Conservation (phyloP, 176 grass and related monocot genomes). For the Zoysia japonica region DNA sequence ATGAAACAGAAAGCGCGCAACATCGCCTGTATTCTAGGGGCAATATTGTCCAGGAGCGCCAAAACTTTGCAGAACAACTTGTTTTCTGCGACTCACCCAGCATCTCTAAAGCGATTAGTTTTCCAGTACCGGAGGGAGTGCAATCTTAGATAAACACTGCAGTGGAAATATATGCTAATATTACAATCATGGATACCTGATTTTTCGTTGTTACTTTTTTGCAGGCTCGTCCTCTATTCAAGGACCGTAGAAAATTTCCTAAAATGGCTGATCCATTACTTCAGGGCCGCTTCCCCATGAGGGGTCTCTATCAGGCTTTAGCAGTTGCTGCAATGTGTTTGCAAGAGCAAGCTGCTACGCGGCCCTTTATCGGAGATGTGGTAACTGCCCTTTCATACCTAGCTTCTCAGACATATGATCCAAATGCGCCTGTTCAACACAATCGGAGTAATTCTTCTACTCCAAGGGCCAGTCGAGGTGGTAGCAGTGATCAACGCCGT, state of each 20-base stretch:
- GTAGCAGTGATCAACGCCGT: slow-evolving; percentile 47
- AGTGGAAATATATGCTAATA: slow-evolving; percentile 13
- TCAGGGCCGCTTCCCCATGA: slow-evolving; percentile 74
- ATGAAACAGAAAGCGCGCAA: too few species aligned
- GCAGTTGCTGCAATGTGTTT: slow-evolving; percentile 99
- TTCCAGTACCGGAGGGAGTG: too few species aligned
- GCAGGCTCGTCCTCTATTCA: slow-evolving; percentile 97
- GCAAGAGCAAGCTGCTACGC: slow-evolving; percentile 90
- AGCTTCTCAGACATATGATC: slow-evolving; percentile 88
- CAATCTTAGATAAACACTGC: slow-evolving; percentile 19
- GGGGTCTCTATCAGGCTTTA: slow-evolving; percentile 92
- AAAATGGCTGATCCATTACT: slow-evolving; percentile 95
- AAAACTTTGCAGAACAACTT: too few species aligned
- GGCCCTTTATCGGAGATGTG: slow-evolving; percentile 98
- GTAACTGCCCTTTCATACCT: slow-evolving; percentile 97
- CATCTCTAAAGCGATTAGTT: too few species aligned
- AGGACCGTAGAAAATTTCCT: slow-evolving; percentile 88
- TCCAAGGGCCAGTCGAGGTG: slow-evolving; percentile 44
- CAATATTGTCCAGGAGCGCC: too few species aligned
- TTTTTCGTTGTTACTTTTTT: slow-evolving; percentile 45
- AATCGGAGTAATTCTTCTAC: slow-evolving; percentile 67
- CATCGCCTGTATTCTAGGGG: too few species aligned
- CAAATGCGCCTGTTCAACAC: slow-evolving; percentile 51
- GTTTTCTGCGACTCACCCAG: too few species aligned
- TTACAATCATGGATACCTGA: slow-evolving; percentile 29